A percentile compares a stretch with the other conserved stretches of the same genome.
Evolutionary conservation across 2,329 filamentous ascomycete species (phyloP).

Genomic region (Xylariaceae sp.): DNA sequence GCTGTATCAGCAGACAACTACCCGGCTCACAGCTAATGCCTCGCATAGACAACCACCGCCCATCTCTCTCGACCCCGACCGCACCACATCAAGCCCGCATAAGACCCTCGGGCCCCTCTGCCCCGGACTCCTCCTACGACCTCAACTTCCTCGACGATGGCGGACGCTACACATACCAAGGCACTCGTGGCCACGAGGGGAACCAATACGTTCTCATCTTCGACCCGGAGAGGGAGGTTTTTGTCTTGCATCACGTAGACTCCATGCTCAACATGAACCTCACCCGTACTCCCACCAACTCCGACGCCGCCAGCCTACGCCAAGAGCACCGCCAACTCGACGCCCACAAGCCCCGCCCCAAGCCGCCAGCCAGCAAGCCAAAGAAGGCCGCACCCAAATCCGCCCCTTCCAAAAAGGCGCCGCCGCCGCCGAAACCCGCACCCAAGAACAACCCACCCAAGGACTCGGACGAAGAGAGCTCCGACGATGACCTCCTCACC

Average conservation of each 20-base stretch:
- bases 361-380: slow-evolving; percentile 21
- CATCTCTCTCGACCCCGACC: slow-evolving; percentile 45
- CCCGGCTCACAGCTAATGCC: slow-evolving; percentile 3
- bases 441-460: slow-evolving; percentile 20
- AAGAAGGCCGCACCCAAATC: slow-evolving; percentile 23
- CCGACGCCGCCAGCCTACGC: slow-evolving; percentile 59
- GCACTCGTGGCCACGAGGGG: slow-evolving; percentile 53
- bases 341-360: slow-evolving; percentile 20
- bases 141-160: slow-evolving; percentile 52
- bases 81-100: slow-evolving; percentile 47
- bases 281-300: slow-evolving; percentile 62
- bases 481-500: slow-evolving; percentile 54
- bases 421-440: slow-evolving; percentile 15
- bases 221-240: slow-evolving; percentile 68
- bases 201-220: slow-evolving; percentile 69
- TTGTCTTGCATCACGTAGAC: slow-evolving; percentile 77
- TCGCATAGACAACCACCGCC: slow-evolving; percentile 58
- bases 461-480: slow-evolving; percentile 44
- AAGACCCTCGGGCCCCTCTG: slow-evolving; percentile 41
- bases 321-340: slow-evolving; percentile 65
- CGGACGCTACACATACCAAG: slow-evolving; percentile 57
- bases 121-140: slow-evolving; percentile 43
- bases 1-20: background rate
- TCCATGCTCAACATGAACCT: slow-evolving; percentile 88
- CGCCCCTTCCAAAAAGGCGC: slow-evolving; percentile 20